Evolutionary conservation across 2,329 filamentous ascomycete species (phyloP), one percentile per base, ranked within the genome.

Genomic region (Dactylellina drechsleri): DNA sequence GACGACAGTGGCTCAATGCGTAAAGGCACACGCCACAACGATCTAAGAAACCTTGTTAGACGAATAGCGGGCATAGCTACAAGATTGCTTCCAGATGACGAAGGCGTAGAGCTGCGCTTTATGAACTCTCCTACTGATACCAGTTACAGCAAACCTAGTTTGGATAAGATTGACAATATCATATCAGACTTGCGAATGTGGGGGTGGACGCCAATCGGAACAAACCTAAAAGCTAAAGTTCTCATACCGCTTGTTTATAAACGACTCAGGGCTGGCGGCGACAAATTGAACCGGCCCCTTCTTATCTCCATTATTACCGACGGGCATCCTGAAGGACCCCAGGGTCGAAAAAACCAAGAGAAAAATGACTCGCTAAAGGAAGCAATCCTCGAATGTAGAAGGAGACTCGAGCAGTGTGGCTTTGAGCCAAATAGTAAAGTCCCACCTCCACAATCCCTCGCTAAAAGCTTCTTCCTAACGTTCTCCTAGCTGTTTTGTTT

Each of bases 1-100:
- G 61, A 65, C 40, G 61, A 65, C 23, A 65, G 61, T n/a, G 61
- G 61, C 23, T 65, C 61, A 65, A 65, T 65, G 61, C 61, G 50
- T 20, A 56, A 65, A 23, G 61, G 50, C 54, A 65, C 49, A 47
- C 61, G 61, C 31, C 50, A 26, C 10, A n/a, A 65, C n/a, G 61
- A 65, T 49, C 50, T 65, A 18, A 65, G 50, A 47, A 20, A 65
- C 7, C 40, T 65, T 16, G 61, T 65, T 45, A 49, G 23, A 65
- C 49, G 61, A 56, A 65, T 65, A 56, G 61, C 61, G n/a, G 36
- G 61, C 61, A 65, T 65, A 56, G 23, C 50, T 56, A 65, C 61
- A 4, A 56, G 13, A 49, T 49, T 65, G 47, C 50, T 65, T 20
- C 61, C 61, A 36, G 61, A 65, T 47, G 61, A 40, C 54, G 61